phyloP scores from a whole-genome alignment of 208 protist genomes.

The Naegleria lovaniensis region DNA sequence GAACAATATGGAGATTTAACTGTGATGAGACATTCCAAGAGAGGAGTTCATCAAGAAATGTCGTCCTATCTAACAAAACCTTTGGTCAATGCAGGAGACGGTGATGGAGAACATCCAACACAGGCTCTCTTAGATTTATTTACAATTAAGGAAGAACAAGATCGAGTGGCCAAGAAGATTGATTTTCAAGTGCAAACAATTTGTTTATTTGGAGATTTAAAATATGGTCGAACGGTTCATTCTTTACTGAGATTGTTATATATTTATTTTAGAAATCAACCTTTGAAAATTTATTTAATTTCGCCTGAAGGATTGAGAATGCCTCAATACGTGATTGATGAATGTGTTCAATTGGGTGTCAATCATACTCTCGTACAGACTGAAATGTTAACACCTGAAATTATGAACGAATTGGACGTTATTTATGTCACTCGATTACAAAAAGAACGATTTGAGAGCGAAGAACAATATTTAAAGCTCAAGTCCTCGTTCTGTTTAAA shows the following conservation, averaged over 20 bases:
- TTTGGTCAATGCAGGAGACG: constrained; percentile 94
- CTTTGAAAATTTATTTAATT: constrained; percentile 74
- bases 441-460: constrained; percentile 84
- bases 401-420: constrained; percentile 83
- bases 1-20: constrained; percentile 85
- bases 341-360: constrained; percentile 47
- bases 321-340: constrained; percentile 65
- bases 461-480: constrained; percentile 70
- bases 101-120: constrained; percentile 92
- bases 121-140: constrained; percentile 94
- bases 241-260: constrained; percentile 82
- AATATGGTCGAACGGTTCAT: constrained; percentile 92
- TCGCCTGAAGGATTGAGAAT: constrained; percentile 75
- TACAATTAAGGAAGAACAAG: constrained; percentile 86
- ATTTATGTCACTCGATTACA: constrained; percentile 93
- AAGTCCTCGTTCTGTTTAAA: constrained; percentile 67
- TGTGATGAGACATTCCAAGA: constrained; percentile 86
- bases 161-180: constrained; percentile 37
- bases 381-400: constrained; percentile 44
- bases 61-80: constrained; percentile 57
- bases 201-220: constrained; percentile 91
- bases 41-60: constrained; percentile 65
- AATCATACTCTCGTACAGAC: neutral
- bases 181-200: constrained; percentile 76
- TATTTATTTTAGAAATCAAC: constrained; percentile 59